Conservation (phyloP, 441 rosid genomes). For the Eugenia klotzschiana region DNA sequence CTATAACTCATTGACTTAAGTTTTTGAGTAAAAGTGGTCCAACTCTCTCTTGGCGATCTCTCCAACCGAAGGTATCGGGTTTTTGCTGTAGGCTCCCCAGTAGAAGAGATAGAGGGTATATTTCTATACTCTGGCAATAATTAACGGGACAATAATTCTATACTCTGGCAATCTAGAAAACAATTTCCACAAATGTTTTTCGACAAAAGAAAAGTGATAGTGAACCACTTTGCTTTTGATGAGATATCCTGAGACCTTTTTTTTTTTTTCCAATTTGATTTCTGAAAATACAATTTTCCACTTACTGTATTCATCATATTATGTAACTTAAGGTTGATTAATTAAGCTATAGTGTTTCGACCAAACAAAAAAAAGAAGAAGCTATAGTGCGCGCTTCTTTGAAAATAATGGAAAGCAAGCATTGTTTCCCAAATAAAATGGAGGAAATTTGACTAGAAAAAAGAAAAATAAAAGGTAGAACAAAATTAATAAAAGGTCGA, state of each 20-base stretch:
- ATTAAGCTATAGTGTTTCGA: not conserved
- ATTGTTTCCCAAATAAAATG: not conserved
- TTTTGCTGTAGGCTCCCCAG: no score
- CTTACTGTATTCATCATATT: not conserved
- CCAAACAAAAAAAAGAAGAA: no score
- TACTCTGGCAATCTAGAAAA: not conserved
- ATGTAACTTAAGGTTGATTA: not conserved
- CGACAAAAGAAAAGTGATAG: not conserved
- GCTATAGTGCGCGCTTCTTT: not conserved
- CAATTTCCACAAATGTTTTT: not conserved
- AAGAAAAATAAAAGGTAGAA: not conserved
- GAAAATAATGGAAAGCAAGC: not conserved
- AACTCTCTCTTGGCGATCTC: no score
- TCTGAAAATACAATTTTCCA: not conserved
- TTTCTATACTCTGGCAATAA: not conserved
- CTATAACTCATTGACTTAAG: no score
- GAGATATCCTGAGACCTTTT: rapidly evolving
- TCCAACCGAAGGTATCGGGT: no score
- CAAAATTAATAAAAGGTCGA: not conserved
- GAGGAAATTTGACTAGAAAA: not conserved
- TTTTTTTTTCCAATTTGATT: not conserved
- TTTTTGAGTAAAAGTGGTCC: no score
- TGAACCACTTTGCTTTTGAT: not conserved
- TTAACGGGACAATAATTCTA: not conserved
- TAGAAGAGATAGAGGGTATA: not conserved